These are phyloP conservation scores for Bathelium albidoporum DNA, from an alignment of 495 filamentous ascomycete genomes.

Conservation along the genomic window DNA sequence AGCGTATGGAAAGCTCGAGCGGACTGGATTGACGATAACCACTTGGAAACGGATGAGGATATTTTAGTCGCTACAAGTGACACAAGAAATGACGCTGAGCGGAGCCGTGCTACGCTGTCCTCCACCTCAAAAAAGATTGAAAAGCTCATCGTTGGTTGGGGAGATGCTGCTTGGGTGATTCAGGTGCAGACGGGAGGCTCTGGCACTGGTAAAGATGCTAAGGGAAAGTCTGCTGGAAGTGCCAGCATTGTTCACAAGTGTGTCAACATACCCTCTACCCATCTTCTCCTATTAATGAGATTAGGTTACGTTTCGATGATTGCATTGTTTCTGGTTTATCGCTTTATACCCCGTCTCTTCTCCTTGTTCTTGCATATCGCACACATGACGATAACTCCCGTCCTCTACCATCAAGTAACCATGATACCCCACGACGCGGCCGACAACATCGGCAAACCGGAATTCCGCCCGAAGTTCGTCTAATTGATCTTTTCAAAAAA, in stretches of 20 bases:
- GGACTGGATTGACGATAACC: slow-evolving; percentile 83
- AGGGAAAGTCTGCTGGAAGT: slow-evolving; percentile 61
- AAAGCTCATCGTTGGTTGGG: slow-evolving; percentile 88
- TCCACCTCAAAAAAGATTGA: slow-evolving; percentile 43
- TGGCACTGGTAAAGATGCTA: slow-evolving; percentile 55
- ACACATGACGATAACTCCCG: slow-evolving; percentile 57
- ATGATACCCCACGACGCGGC: slow-evolving; percentile 46
- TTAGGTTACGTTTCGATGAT: slow-evolving; percentile 73
- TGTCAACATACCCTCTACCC: slow-evolving; percentile 29
- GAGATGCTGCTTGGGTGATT: slow-evolving; percentile 88
- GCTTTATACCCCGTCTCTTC: slow-evolving; percentile 83
- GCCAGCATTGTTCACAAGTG: slow-evolving; percentile 88
- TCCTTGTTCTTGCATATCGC: slow-evolving; percentile 84
- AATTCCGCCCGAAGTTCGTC: slow-evolving; percentile 72
- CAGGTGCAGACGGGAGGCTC: slow-evolving; percentile 73
- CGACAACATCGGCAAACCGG: slow-evolving; percentile 61
- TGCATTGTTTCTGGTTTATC: slow-evolving; percentile 96
- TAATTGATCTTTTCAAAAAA: slow-evolving; percentile 76
- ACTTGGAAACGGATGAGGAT: slow-evolving; percentile 52
- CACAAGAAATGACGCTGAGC: slow-evolving; percentile 4
- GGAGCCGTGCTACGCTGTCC: background rate
- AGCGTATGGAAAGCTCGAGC: slow-evolving; percentile 82
- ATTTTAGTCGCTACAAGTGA: slow-evolving; percentile 20
- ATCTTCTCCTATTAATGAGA: slow-evolving; percentile 5
- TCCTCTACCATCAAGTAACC: slow-evolving; percentile 32